Percentiles rank a stretch among this genome's conserved stretches.
Conservation (phyloP, 176 grass and related monocot species). For the Elymus sibiricus region DNA sequence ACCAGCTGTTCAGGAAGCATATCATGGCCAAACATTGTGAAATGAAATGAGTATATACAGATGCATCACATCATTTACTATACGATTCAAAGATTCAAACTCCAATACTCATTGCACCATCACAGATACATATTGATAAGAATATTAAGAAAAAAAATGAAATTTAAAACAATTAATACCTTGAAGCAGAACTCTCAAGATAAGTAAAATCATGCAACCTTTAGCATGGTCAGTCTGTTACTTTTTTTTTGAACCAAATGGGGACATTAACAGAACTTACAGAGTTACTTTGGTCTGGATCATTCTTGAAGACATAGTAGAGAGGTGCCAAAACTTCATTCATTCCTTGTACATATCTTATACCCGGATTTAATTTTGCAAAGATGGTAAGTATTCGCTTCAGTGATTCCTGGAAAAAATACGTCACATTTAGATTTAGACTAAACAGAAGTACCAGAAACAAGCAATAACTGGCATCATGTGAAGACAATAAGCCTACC, state of each 20-base stretch:
- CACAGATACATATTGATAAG: neutral
- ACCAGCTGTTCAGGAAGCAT: neutral
- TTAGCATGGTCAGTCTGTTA: neutral
- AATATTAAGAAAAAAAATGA: neutral
- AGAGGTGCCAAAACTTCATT: conserved; percentile 96
- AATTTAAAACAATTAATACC: neutral
- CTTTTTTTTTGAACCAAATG: neutral
- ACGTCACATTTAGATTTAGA: conserved; percentile 7
- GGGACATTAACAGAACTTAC: conserved; percentile 43
- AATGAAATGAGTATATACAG: neutral
- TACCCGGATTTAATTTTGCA: conserved; percentile 93
- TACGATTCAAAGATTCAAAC: neutral
- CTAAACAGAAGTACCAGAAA: conserved; percentile 12
- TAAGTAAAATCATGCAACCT: neutral
- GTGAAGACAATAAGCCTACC: conserved; percentile 41
- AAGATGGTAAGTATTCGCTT: conserved; percentile 92
- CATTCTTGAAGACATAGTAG: conserved; percentile 94
- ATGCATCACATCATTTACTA: neutral
- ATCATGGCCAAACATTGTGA: neutral
- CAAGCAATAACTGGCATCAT: neutral
- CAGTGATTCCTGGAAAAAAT: conserved; percentile 70
- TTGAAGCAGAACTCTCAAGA: neutral
- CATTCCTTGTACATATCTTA: conserved; percentile 99
- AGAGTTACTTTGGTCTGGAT: conserved; percentile 50
- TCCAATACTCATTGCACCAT: neutral